Base-by-base conservation (phyloP, 257 asterid species). In the Echites panduratus region DNA sequence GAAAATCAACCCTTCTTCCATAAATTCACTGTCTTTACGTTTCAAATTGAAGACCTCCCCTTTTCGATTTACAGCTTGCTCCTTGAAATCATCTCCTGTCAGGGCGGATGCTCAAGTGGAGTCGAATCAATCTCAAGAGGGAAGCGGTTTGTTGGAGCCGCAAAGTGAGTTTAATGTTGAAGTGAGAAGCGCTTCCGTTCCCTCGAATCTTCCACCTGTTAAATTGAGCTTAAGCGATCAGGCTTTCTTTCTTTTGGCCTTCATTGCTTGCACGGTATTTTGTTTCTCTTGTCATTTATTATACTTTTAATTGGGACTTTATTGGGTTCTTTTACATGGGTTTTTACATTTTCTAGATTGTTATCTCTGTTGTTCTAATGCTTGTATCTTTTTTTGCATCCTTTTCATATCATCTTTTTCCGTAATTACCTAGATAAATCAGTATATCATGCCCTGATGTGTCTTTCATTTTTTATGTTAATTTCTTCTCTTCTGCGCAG, bases 251-350 rank as follows among this genome's bases (percentile, higher is more conserved):
- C 94, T 92, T 58, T 72, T 90, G 35, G 79, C 90, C 71, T 88
- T 89, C 84, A 83, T 89, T 66, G 85, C 92, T 79, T 85, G 87
- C 91, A 88, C 94, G 90, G 97, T 91, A 76, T n/a, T 70, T 29
- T 49, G 20, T 26, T 10, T 58, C 44, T 26, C 17, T 63, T n/a
- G n/a, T n/a, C n/a, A n/a, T n/a, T n/a, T n/a, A n/a, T n/a, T n/a
- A n/a, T n/a, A n/a, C n/a, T n/a, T n/a, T n/a, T n/a, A n/a, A n/a
- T n/a, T n/a, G n/a, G n/a, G n/a, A n/a, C n/a, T n/a, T n/a, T n/a
- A n/a, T n/a, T n/a, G n/a, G n/a, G n/a, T n/a, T n/a, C n/a, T n/a
- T n/a, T n/a, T n/a, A n/a, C n/a, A n/a, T n/a, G n/a, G n/a, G n/a
- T n/a, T n/a, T n/a, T n/a, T n/a, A n/a, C n/a, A n/a, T n/a, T n/a